Conservation (phyloP, 345 rosid genomes). For the Alliaria petiolata region DNA sequence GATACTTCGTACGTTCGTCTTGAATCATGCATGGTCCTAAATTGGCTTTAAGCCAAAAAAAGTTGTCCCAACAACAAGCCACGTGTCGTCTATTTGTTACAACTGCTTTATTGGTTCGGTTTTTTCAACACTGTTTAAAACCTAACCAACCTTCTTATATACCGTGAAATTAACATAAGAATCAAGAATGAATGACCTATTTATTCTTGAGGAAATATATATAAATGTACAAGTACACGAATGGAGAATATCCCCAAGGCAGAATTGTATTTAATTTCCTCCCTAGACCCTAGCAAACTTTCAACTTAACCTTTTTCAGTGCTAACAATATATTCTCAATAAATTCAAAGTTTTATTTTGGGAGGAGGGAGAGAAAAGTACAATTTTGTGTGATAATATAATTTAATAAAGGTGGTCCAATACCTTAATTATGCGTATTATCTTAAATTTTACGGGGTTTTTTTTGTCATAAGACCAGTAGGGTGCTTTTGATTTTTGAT, state of each 20-base stretch:
- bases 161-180: too few relatives aligned
- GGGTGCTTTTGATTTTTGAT: too few relatives aligned
- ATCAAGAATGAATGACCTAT: not conserved
- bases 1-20: not conserved
- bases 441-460: too few relatives aligned
- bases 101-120: slow-evolving; percentile 30
- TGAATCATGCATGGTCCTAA: not conserved
- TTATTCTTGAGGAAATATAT: too few relatives aligned
- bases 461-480: too few relatives aligned
- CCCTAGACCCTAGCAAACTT: slow-evolving; percentile 23
- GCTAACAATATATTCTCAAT: slow-evolving; percentile 16
- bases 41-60: not conserved
- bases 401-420: not conserved
- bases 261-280: slow-evolving; percentile 1
- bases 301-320: slow-evolving; percentile 29
- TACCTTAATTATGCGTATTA: too few relatives aligned
- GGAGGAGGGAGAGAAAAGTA: not conserved
- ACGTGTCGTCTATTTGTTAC: slow-evolving; percentile 17
- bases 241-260: slow-evolving; percentile 12
- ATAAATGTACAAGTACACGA: not conserved
- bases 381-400: not conserved
- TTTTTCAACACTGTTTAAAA: not conserved
- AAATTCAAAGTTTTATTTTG: not conserved
- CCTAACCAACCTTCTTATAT: too few relatives aligned
- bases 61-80: not conserved